A percentile compares a stretch with the other conserved stretches of the same genome.
Conservation (phyloP, 768 basidiomycete species). For the Pisolithus microcarpus region DNA sequence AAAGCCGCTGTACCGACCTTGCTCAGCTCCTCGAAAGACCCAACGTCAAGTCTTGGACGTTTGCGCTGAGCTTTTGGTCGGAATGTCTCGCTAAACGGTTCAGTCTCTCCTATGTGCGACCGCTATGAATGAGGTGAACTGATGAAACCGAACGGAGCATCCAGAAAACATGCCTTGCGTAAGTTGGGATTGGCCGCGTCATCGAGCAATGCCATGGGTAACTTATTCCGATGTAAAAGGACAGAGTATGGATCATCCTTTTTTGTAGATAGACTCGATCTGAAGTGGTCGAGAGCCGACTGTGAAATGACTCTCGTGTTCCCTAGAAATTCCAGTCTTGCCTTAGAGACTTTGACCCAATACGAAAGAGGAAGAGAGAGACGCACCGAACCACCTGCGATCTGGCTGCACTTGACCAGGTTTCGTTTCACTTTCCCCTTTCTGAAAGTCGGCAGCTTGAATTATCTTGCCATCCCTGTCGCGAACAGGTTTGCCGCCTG, state of each 20-base stretch:
- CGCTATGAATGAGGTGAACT: constrained; percentile 40
- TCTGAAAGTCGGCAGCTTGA: constrained; percentile 92
- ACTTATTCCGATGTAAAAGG: constrained; percentile 85
- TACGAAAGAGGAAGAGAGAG: background rate
- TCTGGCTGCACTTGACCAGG: constrained; percentile 93
- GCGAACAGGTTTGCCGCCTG: constrained; percentile 33
- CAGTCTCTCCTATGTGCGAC: constrained; percentile 91
- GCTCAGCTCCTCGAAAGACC: constrained; percentile 85
- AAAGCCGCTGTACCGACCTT: constrained; percentile 51
- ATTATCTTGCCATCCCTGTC: constrained; percentile 89
- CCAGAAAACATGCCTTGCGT: constrained; percentile 52
- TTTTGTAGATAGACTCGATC: constrained; percentile 75
- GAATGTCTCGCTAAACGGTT: constrained; percentile 91
- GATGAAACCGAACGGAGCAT: background rate
- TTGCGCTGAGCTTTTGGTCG: constrained; percentile 96
- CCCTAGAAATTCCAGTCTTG: constrained; percentile 39
- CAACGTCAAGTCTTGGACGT: constrained; percentile 78
- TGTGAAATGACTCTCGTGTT: constrained; percentile 99
- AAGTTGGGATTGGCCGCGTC: constrained; percentile 76
- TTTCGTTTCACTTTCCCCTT: constrained; percentile 84
- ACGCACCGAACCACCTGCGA: constrained; percentile 93
- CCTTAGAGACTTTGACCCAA: constrained; percentile 5
- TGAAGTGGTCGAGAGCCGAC: constrained; percentile 91
- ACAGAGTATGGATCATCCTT: constrained; percentile 97
- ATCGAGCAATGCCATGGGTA: constrained; percentile 93